These are phyloP conservation scores for Aureococcus anophagefferens DNA, from an alignment of 108 stramenopile species.

Conservation along the genomic window DNA sequence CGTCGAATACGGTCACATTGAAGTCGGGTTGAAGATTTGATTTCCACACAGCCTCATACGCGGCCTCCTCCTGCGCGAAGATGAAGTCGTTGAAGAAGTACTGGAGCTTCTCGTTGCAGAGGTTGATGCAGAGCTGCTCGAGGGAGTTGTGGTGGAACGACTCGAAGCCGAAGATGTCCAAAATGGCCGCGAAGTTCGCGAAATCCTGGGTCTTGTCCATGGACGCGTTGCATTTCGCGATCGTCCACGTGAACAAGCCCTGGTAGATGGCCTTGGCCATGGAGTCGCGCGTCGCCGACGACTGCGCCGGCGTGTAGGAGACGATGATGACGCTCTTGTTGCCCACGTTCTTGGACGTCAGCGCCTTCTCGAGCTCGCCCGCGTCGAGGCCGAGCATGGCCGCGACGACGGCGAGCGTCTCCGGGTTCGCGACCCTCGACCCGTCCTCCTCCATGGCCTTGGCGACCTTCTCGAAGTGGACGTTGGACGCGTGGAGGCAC, in stretches of 20 bases:
- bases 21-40: too few relatives aligned
- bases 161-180: slow-evolving; percentile 96
- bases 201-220: slow-evolving; percentile 6
- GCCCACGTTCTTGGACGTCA: slow-evolving; percentile 28
- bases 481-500: slow-evolving; percentile 34
- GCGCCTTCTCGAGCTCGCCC: slow-evolving; percentile 20
- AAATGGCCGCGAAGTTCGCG: background rate
- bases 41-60: too few relatives aligned
- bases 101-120: slow-evolving; percentile 50
- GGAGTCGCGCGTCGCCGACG: slow-evolving; percentile 45
- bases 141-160: slow-evolving; percentile 61
- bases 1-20: too few relatives aligned
- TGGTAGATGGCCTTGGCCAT: slow-evolving; percentile 49
- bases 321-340: slow-evolving; percentile 23
- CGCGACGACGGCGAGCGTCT: slow-evolving; percentile 24
- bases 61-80: slow-evolving; percentile 44
- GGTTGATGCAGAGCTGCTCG: slow-evolving; percentile 62
- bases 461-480: slow-evolving; percentile 28
- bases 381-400: slow-evolving; percentile 32
- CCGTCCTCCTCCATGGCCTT: slow-evolving; percentile 33
- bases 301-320: slow-evolving; percentile 30
- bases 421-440: slow-evolving; percentile 30
- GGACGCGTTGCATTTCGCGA: slow-evolving; percentile 41
- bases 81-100: slow-evolving; percentile 53
- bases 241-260: slow-evolving; percentile 46